Evolutionary conservation across 1,284 basidiomycete genomes (phyloP).

Genomic region (Ceratobasidium papillatum): DNA sequence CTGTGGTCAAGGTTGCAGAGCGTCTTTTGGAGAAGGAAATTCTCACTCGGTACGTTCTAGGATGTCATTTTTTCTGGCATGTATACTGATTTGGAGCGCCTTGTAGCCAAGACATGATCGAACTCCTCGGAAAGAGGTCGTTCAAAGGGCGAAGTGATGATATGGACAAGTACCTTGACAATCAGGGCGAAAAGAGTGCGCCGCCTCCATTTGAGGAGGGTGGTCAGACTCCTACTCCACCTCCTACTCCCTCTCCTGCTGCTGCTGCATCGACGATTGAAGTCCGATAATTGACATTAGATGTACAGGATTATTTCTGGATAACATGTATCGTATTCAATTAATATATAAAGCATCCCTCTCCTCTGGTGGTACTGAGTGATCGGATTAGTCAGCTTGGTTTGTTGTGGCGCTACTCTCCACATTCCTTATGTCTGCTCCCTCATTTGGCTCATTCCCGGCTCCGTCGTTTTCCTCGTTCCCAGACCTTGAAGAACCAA

Average conservation of each 20-base stretch:
- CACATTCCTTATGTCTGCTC: constrained; percentile 25
- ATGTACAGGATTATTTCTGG: neutral
- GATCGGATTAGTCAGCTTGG: constrained; percentile 13
- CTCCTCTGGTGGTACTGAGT: neutral
- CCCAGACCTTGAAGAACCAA: constrained; percentile 18
- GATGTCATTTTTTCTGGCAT: neutral
- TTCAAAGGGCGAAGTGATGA: constrained; percentile 83
- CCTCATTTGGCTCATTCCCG: constrained; percentile 37
- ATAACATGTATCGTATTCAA: constrained; percentile 19
- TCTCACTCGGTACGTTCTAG: constrained; percentile 76
- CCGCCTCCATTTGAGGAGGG: constrained; percentile 44
- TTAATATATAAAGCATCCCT: constrained; percentile 31
- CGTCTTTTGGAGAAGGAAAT: constrained; percentile 93
- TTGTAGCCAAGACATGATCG: constrained; percentile 83
- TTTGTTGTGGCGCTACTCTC: constrained; percentile 2
- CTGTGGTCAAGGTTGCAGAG: constrained; percentile 95
- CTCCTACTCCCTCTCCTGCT: constrained; percentile 23
- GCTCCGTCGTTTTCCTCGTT: constrained; percentile 37
- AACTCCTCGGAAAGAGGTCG: constrained; percentile 83
- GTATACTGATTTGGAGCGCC: constrained; percentile 43
- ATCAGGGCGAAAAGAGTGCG: constrained; percentile 55
- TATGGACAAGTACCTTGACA: constrained; percentile 93
- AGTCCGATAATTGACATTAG: constrained; percentile 1
- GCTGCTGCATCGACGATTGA: constrained; percentile 26
- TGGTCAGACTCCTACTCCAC: constrained; percentile 2